phyloP scores from a whole-genome alignment of 192 early-diverging fungal species.

The Spizellomyces punctatus region DNA sequence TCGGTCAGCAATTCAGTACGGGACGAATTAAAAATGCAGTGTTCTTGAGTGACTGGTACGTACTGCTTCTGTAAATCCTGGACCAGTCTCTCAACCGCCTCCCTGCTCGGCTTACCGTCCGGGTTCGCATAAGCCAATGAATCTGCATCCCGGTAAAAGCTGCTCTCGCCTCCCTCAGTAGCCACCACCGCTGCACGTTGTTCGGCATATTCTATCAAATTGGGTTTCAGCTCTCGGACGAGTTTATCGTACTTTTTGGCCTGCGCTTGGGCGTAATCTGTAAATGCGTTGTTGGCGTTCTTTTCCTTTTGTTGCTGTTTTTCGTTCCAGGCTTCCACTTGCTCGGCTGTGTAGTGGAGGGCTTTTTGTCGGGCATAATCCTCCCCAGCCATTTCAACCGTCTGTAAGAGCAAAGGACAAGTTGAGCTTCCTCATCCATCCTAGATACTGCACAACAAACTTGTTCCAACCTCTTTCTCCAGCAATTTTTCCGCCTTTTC shows the following conservation, averaged over 20 bases:
- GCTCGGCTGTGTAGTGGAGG: slow-evolving; percentile 83
- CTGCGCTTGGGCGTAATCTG: slow-evolving; percentile 82
- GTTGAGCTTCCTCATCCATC: neutral
- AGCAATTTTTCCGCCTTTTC: slow-evolving; percentile 75
- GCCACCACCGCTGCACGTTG: slow-evolving; percentile 53
- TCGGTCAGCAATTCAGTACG: neutral
- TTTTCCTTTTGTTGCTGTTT: slow-evolving; percentile 72
- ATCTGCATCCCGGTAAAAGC: slow-evolving; percentile 70
- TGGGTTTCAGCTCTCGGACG: slow-evolving; percentile 81
- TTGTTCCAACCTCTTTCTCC: slow-evolving; percentile 48
- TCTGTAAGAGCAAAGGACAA: slow-evolving; percentile 11
- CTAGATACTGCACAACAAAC: neutral
- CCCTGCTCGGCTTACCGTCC: slow-evolving; percentile 59
- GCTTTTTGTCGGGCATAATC: slow-evolving; percentile 85
- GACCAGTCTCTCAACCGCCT: slow-evolving; percentile 72
- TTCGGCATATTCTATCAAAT: slow-evolving; percentile 74
- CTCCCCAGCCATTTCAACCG: slow-evolving; percentile 67
- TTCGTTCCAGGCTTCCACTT: slow-evolving; percentile 82
- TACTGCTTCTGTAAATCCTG: slow-evolving; percentile 73
- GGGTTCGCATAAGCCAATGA: slow-evolving; percentile 63
- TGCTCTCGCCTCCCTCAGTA: slow-evolving; percentile 8
- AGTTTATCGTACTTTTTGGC: slow-evolving; percentile 86
- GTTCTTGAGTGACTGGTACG: neutral
- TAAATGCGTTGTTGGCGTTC: slow-evolving; percentile 77
- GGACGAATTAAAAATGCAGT: neutral